phyloP scores from a whole-genome alignment of 495 filamentous ascomycete species.

The Penicillium bovifimosum region DNA sequence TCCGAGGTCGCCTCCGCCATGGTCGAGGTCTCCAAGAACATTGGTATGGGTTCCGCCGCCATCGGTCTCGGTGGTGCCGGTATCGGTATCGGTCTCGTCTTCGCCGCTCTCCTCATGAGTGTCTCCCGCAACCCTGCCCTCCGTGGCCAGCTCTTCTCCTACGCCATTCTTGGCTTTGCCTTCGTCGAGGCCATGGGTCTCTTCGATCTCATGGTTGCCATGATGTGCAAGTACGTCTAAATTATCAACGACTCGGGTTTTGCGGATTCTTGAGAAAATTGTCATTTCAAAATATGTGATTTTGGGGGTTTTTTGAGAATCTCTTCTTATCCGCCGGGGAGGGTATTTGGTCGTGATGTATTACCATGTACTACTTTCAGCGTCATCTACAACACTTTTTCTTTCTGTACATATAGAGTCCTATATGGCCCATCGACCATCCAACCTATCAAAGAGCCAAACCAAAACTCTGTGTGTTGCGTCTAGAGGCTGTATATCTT shows the following conservation, averaged over 20 bases:
- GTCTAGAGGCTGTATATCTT: constrained; percentile 21
- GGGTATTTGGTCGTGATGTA: constrained; percentile 35
- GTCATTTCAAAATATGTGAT: constrained; percentile 13
- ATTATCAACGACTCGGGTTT: constrained; percentile 10
- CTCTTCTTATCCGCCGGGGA: constrained; percentile 25
- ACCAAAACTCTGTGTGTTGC: constrained; percentile 35
- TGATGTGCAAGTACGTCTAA: constrained; percentile 70
- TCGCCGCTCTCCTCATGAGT: constrained; percentile 75
- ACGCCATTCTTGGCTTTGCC: constrained; percentile 90
- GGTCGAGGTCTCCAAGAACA: constrained; percentile 82
- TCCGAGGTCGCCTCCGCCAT: constrained; percentile 79
- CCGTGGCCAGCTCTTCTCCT: constrained; percentile 86
- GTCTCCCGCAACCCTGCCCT: constrained; percentile 86
- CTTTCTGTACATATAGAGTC: constrained; percentile 45
- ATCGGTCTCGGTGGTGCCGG: constrained; percentile 87
- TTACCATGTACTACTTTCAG: constrained; percentile 40
- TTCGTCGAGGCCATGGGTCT: constrained; percentile 93
- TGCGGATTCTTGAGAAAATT: constrained; percentile 13
- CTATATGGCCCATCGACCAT: constrained; percentile 32
- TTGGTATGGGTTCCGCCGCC: constrained; percentile 79
- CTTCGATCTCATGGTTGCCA: constrained; percentile 89
- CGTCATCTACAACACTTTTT: constrained; percentile 35
- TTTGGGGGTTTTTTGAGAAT: constrained; percentile 15
- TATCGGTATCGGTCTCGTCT: constrained; percentile 91
- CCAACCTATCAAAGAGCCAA: constrained; percentile 32